Base-by-base conservation (phyloP, 2,329 filamentous ascomycete species). In the Colletotrichum sp. region DNA sequence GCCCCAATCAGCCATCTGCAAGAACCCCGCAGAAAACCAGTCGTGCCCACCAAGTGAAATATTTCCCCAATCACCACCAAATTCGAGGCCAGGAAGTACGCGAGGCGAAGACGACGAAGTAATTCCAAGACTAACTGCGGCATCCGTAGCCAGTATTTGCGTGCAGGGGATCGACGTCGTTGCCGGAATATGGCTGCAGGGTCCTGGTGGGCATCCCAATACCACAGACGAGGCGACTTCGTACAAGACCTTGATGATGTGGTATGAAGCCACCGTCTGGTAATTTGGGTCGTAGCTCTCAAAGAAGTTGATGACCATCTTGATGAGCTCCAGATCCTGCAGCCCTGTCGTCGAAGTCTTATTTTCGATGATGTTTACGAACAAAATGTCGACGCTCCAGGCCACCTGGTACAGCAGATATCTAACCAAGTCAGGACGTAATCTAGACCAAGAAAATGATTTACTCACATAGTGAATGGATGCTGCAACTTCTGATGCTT, bases 281-380 rank as follows among this genome's bases (percentile, higher is more conserved):
- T 73, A 69, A 4, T 15, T 9, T 1, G 68, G 71, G 21, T 73
- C 71, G 21, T 66, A 73, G 33, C 66, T 71, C 34, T 73, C 71
- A 15, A 73, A 73, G 57, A 73, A 73, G 55, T 55, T 47, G 27
- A 73, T 66, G 9, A 73, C 62, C 13, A 47, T 73, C 7, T 69
- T 69, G 8, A 73, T 71, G n/a, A 73, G 71, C 8, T 73, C 71
- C 5, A 73, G 68, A 21, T 73, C 71, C 8, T 69, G 68, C 34
- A 47, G 15, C 0, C 62, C 71, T 7, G 68, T 69, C 7, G 71
- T 55, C 4, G 47, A 66, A 2, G 43, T 47, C 8, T 66, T 73
- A 15, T 73, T 73, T n/a, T 73, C 68, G 34, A 73, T 57, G 2
- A 73, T 73, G 15, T 73, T 63, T 31, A 73, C 62, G 18, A 73